Conservation (phyloP, 805 yeast genomes). For the Kodamaea restingae region DNA sequence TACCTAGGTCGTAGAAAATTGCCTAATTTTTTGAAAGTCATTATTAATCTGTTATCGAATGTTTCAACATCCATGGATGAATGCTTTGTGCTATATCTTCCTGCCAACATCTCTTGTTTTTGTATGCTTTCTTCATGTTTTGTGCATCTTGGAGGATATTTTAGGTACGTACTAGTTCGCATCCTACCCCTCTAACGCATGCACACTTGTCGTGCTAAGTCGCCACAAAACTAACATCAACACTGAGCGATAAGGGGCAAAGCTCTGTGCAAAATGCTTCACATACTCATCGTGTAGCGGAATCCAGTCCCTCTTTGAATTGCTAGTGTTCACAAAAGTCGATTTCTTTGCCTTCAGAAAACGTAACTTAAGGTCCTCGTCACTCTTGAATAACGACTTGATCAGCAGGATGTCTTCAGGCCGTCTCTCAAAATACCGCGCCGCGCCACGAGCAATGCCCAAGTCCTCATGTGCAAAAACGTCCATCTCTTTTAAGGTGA, state of each 20-base stretch:
- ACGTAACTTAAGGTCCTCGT: constrained; percentile 22
- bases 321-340: constrained; percentile 25
- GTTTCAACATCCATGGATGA: too few species aligned
- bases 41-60: too few species aligned
- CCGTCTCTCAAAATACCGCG: constrained; percentile 54
- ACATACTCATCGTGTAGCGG: constrained; percentile 58
- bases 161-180: too few species aligned
- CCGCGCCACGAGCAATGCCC: constrained; percentile 80
- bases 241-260: constrained; percentile 62
- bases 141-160: too few species aligned
- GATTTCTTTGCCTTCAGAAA: constrained; percentile 29
- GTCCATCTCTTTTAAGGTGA: constrained; percentile 62
- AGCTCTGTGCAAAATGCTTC: constrained; percentile 51
- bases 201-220: constrained; percentile 54
- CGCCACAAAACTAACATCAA: constrained; percentile 77
- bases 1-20: too few species aligned
- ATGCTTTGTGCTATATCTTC: too few species aligned
- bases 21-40: too few species aligned
- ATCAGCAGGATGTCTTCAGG: constrained; percentile 46
- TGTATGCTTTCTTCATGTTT: too few species aligned
- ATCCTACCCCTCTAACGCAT: constrained; percentile 29
- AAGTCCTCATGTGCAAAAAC: constrained; percentile 76
- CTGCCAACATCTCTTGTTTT: too few species aligned
- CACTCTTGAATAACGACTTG: constrained; percentile 34
- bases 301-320: constrained; percentile 58